These are phyloP conservation scores for Calonectria hawksworthii DNA, from an alignment of 2,329 filamentous ascomycete genomes.

Conservation along the genomic window DNA sequence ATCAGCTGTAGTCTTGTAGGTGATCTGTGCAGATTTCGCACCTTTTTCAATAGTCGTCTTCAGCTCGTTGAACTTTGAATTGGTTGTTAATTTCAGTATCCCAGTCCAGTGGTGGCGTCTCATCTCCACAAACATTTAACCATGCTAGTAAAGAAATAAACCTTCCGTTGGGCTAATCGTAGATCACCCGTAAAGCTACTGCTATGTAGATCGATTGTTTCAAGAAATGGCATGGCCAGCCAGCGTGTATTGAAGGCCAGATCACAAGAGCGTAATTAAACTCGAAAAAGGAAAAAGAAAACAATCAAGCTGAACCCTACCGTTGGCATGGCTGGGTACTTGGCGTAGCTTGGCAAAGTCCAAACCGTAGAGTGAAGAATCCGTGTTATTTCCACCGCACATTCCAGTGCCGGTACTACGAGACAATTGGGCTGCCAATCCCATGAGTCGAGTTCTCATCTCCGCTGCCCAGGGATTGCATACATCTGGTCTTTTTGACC, in stretches of 20 bases:
- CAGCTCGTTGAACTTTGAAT: neutral
- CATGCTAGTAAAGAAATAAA: neutral
- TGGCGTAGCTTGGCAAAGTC: neutral
- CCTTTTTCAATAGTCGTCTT: neutral
- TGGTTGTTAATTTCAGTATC: neutral
- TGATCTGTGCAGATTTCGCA: neutral
- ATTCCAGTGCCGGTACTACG: neutral
- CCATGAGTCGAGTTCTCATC: neutral
- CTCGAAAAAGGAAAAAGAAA: neutral
- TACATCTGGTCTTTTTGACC: neutral
- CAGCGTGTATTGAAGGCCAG: neutral
- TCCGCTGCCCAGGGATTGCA: neutral
- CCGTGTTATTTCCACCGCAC: neutral
- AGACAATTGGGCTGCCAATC: neutral
- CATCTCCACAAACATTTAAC: neutral
- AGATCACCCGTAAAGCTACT: neutral
- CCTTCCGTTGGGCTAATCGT: neutral
- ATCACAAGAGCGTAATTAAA: neutral
- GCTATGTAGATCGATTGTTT: neutral
- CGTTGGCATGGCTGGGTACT: neutral
- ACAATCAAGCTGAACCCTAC: neutral
- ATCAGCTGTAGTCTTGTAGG: neutral
- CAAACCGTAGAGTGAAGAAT: neutral
- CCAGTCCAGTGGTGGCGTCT: neutral
- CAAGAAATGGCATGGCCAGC: neutral